Conservation (phyloP, 257 asterid species). For the Lithospermum erythrorhizon region DNA sequence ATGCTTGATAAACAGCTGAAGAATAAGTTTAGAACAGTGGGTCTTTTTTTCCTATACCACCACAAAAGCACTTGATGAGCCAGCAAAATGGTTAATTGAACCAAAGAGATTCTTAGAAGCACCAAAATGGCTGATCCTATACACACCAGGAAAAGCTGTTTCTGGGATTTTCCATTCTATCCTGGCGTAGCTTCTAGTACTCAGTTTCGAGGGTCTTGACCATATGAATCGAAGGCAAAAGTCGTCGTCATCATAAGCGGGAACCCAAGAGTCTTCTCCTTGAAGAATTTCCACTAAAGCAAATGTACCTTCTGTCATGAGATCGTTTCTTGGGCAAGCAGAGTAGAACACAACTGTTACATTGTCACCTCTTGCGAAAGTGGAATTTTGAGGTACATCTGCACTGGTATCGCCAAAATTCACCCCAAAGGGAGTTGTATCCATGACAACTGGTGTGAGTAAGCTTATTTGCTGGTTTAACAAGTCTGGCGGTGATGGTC, state of each 20-base stretch:
- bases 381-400: conserved; percentile 69
- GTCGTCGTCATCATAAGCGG: conserved; percentile 84
- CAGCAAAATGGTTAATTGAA: conserved; percentile 69
- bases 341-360: conserved; percentile 80
- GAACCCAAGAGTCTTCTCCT: conserved; percentile 62
- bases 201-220: conserved; percentile 77
- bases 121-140: conserved; percentile 81
- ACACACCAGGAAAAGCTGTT: conserved; percentile 64
- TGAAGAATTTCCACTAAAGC: conserved; percentile 75
- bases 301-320: conserved; percentile 95
- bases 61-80: conserved; percentile 85
- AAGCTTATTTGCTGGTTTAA: conserved; percentile 66
- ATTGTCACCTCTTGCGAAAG: conserved; percentile 48
- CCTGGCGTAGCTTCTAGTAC: conserved; percentile 60
- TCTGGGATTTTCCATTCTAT: conserved; percentile 75
- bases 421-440: conserved; percentile 50
- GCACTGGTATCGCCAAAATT: conserved; percentile 56
- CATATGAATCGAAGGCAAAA: conserved; percentile 74
- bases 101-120: conserved; percentile 69
- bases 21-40: too few relatives aligned
- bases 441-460: conserved; percentile 64
- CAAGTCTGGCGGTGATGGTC: conserved; percentile 80
- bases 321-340: conserved; percentile 90
- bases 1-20: too few relatives aligned
- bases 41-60: conserved; percentile 27